Conservation (phyloP, 2,329 filamentous ascomycete species). For the Davidsoniella virescens region DNA sequence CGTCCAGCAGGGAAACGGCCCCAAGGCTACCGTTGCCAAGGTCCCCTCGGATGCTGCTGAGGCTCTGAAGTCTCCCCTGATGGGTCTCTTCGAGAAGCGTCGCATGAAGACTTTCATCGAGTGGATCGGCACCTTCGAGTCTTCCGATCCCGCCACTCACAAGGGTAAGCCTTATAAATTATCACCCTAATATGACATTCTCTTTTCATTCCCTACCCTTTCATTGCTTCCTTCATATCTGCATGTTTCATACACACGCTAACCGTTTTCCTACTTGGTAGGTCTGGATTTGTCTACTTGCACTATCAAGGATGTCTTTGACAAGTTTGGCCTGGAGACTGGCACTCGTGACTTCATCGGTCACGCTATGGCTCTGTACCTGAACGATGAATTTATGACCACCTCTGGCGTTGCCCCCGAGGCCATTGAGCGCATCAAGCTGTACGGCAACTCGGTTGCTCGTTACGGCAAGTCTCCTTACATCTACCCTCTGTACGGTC, state of each 20-base stretch:
- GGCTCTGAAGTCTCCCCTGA: slow-evolving; percentile 79
- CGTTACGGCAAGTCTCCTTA: slow-evolving; percentile 97
- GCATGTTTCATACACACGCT: neutral
- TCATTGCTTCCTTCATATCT: neutral
- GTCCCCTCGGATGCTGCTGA: slow-evolving; percentile 87
- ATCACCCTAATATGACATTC: too few species aligned
- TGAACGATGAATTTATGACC: slow-evolving; percentile 70
- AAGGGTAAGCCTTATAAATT: slow-evolving; percentile 46
- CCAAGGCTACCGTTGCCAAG: slow-evolving; percentile 86
- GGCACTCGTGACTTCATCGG: slow-evolving; percentile 90
- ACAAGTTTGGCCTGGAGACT: slow-evolving; percentile 88
- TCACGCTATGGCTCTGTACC: slow-evolving; percentile 94
- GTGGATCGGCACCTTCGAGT: slow-evolving; percentile 79
- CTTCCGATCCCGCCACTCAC: slow-evolving; percentile 69
- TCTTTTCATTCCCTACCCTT: too few species aligned
- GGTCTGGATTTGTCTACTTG: slow-evolving; percentile 63
- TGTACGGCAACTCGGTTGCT: slow-evolving; percentile 96
- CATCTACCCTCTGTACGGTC: slow-evolving; percentile 96
- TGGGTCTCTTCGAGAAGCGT: slow-evolving; percentile 96
- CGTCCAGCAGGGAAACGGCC: slow-evolving; percentile 72
- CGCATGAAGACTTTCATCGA: slow-evolving; percentile 93
- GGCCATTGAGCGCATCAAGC: slow-evolving; percentile 75
- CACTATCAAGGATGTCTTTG: slow-evolving; percentile 97
- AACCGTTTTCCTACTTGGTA: slow-evolving; percentile 20
- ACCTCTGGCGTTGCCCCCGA: slow-evolving; percentile 59